Percentiles rank a stretch among this genome's conserved stretches.
Evolutionary conservation across 768 basidiomycete genomes (phyloP).

Genomic region (Amanita brunnescens): DNA sequence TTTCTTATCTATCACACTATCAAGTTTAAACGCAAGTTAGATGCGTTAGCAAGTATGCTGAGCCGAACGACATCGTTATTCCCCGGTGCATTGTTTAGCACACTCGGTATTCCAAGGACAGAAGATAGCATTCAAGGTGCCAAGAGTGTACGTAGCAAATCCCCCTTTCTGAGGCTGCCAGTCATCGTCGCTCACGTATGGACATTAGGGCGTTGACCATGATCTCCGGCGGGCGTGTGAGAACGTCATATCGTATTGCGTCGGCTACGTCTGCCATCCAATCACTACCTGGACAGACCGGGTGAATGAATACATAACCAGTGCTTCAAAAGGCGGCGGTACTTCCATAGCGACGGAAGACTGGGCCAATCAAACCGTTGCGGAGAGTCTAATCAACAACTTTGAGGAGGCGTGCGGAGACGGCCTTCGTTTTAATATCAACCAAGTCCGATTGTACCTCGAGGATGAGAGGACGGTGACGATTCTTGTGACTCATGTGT

Average conservation of each 20-base stretch:
- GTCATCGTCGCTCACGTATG: neutral
- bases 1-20: neutral
- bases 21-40: slow-evolving; percentile 19
- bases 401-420: slow-evolving; percentile 50
- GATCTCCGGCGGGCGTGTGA: slow-evolving; percentile 83
- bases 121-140: slow-evolving; percentile 62
- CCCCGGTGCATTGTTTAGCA: slow-evolving; percentile 62
- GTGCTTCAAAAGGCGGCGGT: slow-evolving; percentile 8
- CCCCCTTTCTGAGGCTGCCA: neutral
- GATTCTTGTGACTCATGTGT: slow-evolving; percentile 69
- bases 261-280: slow-evolving; percentile 46
- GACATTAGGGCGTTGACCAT: slow-evolving; percentile 69
- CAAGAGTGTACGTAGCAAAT: slow-evolving; percentile 44
- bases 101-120: slow-evolving; percentile 54
- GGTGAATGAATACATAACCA: slow-evolving; percentile 20
- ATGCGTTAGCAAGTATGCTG: slow-evolving; percentile 52
- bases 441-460: slow-evolving; percentile 65
- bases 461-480: slow-evolving; percentile 71
- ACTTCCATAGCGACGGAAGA: slow-evolving; percentile 28
- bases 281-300: slow-evolving; percentile 57
- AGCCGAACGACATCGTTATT: slow-evolving; percentile 51
- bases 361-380: slow-evolving; percentile 44
- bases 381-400: slow-evolving; percentile 37
- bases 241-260: slow-evolving; percentile 62
- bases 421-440: slow-evolving; percentile 46